Base-by-base conservation (phyloP, 116 monocot genomes). In the Dioscorea cayenensis region DNA sequence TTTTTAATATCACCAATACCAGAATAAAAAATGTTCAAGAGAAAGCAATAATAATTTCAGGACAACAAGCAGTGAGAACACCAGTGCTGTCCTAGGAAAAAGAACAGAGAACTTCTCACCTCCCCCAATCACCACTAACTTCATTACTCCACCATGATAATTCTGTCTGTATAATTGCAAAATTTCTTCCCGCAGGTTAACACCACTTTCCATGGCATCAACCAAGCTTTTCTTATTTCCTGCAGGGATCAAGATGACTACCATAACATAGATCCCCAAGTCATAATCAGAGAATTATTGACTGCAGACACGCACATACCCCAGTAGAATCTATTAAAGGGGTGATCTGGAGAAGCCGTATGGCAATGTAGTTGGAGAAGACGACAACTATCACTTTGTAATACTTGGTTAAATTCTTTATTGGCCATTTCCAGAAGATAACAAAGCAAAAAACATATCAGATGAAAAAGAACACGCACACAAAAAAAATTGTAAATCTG, bases 101-200 rank as follows among this genome's bases (percentile, higher is more conserved):
- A 59, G 59, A 63, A 36, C 18, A 69, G 48, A 60, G 29, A 18
- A 66, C 71, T 69, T 60, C 67, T 69, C 72, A 97, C 97, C 97
- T 93, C 97, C 97, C 28, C 97, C 97, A 78, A 97, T 97, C 17
- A 97, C 77, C 62, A 93, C 97, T 67, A 97, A 74, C 74, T 93
- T 97, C 94, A 93, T 97, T 27, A 78, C 83, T 70, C 85, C 93
- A 27, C 93, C 97, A 78, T 78, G 76, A 75, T 97, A 97, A 71
- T 97, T 88, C 79, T 78, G 76, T 52, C 17, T 76, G 64, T 86
- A 97, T 76, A 97, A 74, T 72, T 73, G 71, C 72, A 97, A 82
- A 36, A 90, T 90, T 77, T 90, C 86, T 76, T 92, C 97, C 14
- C 90, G 84, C 67, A 97, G 69, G 88, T 97, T 90, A 36, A 97